phyloP scores from a whole-genome alignment of 108 stramenopile genomes.

The Nannochloropsis oceanica region DNA sequence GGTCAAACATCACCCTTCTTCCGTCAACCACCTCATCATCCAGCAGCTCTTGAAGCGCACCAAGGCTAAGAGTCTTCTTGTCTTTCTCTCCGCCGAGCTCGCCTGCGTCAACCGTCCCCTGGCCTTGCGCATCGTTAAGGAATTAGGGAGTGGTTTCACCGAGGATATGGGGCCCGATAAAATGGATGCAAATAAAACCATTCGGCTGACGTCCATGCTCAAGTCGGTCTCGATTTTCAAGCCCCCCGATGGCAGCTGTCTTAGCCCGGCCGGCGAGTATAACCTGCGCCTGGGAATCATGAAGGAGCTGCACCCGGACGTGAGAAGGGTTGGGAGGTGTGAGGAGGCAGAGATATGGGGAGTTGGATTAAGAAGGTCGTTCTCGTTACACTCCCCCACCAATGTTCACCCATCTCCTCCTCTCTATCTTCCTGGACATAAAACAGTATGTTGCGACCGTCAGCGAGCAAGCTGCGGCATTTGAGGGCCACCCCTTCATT shows the following conservation, averaged over 20 bases:
- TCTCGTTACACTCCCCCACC: too few species aligned
- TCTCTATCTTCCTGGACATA: not conserved
- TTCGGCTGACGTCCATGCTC: conserved; percentile 63
- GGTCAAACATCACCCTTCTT: conserved; percentile 76
- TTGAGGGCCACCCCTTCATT: conserved; percentile 77
- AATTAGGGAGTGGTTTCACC: conserved; percentile 10
- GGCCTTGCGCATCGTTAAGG: conserved; percentile 14
- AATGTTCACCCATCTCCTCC: too few species aligned
- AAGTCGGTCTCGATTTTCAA: conserved; percentile 58
- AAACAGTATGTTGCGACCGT: conserved; percentile 21
- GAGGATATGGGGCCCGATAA: conserved; percentile 8
- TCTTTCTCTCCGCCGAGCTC: conserved; percentile 45
- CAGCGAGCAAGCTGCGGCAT: conserved; percentile 23
- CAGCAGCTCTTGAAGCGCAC: conserved; percentile 69
- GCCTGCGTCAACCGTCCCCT: conserved; percentile 7
- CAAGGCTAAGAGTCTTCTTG: conserved; percentile 47
- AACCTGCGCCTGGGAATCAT: conserved; percentile 83
- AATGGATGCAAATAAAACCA: conserved; percentile 46
- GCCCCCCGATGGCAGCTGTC: conserved; percentile 70
- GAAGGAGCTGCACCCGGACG: conserved; percentile 72
- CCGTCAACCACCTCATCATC: conserved; percentile 71
- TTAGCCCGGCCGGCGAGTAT: conserved; percentile 87
- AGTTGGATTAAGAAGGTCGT: too few species aligned
- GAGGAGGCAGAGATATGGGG: too few species aligned
- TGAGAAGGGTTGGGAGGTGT: conserved; percentile 46